A percentile compares a stretch with the other conserved stretches of the same genome.
Conservation (phyloP, 495 filamentous ascomycete species). For the Neurospora discreta region DNA sequence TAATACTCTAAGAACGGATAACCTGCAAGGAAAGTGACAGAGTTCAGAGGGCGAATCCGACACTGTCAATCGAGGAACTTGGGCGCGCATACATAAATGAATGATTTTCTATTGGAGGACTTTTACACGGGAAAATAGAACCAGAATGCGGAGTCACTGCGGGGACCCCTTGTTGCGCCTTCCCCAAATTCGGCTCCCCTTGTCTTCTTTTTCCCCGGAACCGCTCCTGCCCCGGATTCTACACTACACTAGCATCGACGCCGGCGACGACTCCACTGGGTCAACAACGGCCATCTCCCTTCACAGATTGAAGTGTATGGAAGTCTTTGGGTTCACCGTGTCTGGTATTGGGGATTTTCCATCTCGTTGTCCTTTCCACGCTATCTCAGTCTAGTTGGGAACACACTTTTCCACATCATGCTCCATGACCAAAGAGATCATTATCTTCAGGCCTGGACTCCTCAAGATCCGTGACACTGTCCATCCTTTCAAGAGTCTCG, state of each 20-base stretch:
- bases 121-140: constrained; percentile 7
- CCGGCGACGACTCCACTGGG: background rate
- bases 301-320: background rate
- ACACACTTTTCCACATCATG: background rate
- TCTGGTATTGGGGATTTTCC: background rate
- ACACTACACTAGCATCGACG: background rate
- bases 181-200: background rate
- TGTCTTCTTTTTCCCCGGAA: background rate
- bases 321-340: background rate
- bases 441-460: background rate
- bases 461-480: background rate
- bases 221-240: background rate
- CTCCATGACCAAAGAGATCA: background rate
- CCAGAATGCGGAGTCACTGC: constrained; percentile 12
- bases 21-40: background rate
- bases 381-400: background rate
- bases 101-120: constrained; percentile 10
- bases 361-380: background rate
- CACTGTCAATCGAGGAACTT: background rate
- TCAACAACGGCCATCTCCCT: background rate
- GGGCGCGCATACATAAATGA: background rate
- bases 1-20: background rate
- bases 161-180: constrained; percentile 7
- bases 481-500: background rate
- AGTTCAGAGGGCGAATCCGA: background rate